Conservation (phyloP, 2,329 filamentous ascomycete species). For the Botrytis byssoidea region DNA sequence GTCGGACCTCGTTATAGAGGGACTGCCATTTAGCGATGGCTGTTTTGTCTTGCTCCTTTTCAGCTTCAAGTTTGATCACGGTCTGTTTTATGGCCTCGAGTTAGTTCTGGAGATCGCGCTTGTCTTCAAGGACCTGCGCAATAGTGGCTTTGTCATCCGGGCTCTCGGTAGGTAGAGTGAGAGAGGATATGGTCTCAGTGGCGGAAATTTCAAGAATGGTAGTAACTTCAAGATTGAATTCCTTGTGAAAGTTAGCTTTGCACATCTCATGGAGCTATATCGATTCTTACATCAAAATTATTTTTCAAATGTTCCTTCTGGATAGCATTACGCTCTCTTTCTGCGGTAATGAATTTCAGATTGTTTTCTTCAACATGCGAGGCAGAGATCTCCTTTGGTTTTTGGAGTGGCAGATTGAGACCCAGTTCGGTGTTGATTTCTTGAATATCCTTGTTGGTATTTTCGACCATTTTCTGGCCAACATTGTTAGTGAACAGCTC, state of each 20-base stretch:
- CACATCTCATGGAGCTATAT: not conserved
- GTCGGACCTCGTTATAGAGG: not conserved
- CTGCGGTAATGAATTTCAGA: fast-evolving
- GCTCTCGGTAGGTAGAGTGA: not conserved
- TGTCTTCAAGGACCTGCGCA: not conserved
- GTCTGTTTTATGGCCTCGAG: not conserved
- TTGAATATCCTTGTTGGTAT: too few relatives aligned
- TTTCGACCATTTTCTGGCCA: too few relatives aligned
- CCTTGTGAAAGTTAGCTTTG: not conserved
- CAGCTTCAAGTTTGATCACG: not conserved
- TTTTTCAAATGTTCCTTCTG: not conserved
- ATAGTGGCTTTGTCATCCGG: not conserved
- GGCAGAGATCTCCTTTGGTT: not conserved
- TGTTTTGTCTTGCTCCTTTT: not conserved
- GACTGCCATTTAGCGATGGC: fast-evolving
- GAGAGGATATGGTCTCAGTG: too few relatives aligned
- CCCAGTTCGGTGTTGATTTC: not conserved
- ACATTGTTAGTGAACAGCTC: too few relatives aligned
- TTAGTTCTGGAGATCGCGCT: not conserved
- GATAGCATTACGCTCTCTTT: not conserved
- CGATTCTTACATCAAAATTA: not conserved
- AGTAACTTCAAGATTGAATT: not conserved
- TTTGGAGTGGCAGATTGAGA: not conserved
- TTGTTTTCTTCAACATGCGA: not conserved
- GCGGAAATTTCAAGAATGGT: too few relatives aligned